Percentiles rank a stretch among this genome's conserved stretches.
These are phyloP conservation scores for Dothideomycetidae sp. DNA, from an alignment of 2,329 filamentous ascomycete species.

Conservation along the genomic window DNA sequence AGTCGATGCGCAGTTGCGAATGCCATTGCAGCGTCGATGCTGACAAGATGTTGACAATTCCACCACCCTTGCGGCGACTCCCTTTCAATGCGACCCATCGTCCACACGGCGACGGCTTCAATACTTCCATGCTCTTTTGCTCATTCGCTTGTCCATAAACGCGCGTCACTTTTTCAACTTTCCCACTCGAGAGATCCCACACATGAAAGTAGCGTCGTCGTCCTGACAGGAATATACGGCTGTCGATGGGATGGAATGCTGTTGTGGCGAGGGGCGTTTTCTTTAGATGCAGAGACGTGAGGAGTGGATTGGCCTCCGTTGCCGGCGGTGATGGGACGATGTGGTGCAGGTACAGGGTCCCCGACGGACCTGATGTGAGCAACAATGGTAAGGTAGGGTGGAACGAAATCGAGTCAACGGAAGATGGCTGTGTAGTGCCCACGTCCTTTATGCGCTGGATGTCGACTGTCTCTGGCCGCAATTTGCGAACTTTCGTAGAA, in stretches of 20 bases:
- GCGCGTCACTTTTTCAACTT: constrained; percentile 67
- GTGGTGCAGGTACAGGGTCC: constrained; percentile 79
- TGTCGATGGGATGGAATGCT: constrained; percentile 56
- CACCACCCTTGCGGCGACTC: constrained; percentile 69
- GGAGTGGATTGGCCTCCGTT: constrained; percentile 65
- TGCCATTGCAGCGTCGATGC: constrained; percentile 76
- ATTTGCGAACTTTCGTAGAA: constrained; percentile 40
- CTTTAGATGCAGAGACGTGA: constrained; percentile 79
- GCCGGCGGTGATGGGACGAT: constrained; percentile 58
- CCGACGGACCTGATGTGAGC: constrained; percentile 74
- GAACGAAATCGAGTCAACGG: constrained; percentile 74
- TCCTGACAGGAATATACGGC: constrained; percentile 76
- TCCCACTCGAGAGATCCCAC: constrained; percentile 75
- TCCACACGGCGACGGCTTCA: constrained; percentile 77
- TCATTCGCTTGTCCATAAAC: constrained; percentile 64
- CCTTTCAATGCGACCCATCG: constrained; percentile 73
- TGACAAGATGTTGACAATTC: constrained; percentile 73
- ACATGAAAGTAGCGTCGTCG: constrained; percentile 84
- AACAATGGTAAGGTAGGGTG: constrained; percentile 81
- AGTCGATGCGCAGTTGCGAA: constrained; percentile 66
- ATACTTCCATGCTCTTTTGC: constrained; percentile 80
- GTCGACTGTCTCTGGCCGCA: constrained; percentile 76
- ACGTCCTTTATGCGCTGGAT: constrained; percentile 85
- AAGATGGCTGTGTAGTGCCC: constrained; percentile 57
- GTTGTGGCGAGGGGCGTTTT: constrained; percentile 73